Base-by-base conservation (phyloP, 1,284 basidiomycete genomes). In the Puccinia horiana region DNA sequence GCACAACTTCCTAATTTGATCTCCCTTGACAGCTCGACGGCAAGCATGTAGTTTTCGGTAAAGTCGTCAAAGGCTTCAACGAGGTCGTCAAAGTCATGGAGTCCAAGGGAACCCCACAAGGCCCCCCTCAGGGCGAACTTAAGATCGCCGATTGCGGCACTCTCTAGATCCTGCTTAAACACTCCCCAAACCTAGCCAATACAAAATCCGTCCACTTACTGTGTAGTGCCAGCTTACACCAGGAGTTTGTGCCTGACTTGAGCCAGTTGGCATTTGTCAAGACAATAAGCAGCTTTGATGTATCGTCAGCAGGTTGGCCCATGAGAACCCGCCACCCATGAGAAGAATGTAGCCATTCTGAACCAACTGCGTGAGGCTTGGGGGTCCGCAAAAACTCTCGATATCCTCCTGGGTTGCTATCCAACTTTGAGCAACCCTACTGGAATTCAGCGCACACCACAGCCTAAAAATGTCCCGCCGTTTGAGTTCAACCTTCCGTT, bases 91-190 rank as follows among this genome's bases (percentile, higher is more conserved):
- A 86, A 85, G 83, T 84, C 49, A 84, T 86, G 82, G 86, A 87
- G 85, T 74, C 63, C 16, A 83, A 85, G 83, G 86, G 86, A 58
- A 83, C 84, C 37, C 9, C 56, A 47, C 84, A 83, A 40, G 86
- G 86, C 77, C 86, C 86, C 84, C 77, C 86, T 83, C 83, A 83
- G 76, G 83, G 83, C 82, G 83, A 74, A 56, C 85, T 87, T 83
- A 85, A 83, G 82, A 87, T 87, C 83, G 85, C 84, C 83, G 84
- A 86, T 83, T 86, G 82, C 29, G 86, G 86, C 78, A 85, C 84
- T 69, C 75, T 83, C 78, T 86, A 85, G 76, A 35, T 42, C 37
- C 40, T 16, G 29, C 29, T 35, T 35, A 26, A 32, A 14, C 58
- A 11, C 58, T 35, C 58, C 32, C 32, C 11, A 4, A 61, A 14